These are phyloP conservation scores for Pilatotrama ljubarskyi DNA, from an alignment of 768 basidiomycete genomes.

Conservation along the genomic window DNA sequence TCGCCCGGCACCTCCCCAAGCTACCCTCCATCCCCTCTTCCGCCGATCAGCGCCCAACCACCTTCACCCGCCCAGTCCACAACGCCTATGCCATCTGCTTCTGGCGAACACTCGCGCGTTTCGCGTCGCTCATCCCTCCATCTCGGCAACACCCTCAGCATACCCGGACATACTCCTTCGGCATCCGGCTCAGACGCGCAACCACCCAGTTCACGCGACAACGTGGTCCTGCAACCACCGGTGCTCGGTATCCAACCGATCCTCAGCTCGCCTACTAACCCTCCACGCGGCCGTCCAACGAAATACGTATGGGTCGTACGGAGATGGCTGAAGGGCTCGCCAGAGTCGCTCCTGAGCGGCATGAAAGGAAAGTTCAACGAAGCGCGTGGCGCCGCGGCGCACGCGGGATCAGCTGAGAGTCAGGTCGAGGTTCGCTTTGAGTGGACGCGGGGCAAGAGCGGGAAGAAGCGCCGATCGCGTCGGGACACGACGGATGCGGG, in stretches of 20 bases:
- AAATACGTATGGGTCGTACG: conserved; percentile 77
- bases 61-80: conserved; percentile 8
- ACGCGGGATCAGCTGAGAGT: conserved; percentile 25
- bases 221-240: conserved; percentile 39
- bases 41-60: conserved; percentile 9
- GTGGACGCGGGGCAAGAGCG: conserved; percentile 59
- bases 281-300: conserved; percentile 40
- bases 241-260: conserved; percentile 72
- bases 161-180: conserved; percentile 4
- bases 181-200: conserved; percentile 14
- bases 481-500: conserved; percentile 26
- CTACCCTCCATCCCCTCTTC: conserved; percentile 28
- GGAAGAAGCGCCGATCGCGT: conserved; percentile 25
- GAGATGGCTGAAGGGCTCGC: conserved; percentile 68
- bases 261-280: conserved; percentile 49
- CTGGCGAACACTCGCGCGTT: conserved; percentile 6
- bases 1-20: conserved; percentile 33
- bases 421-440: conserved; percentile 74
- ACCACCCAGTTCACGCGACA: conserved; percentile 3
- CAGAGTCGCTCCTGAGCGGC: conserved; percentile 45
- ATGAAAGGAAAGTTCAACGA: conserved; percentile 42
- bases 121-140: conserved; percentile 13
- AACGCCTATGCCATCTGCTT: conserved; percentile 1
- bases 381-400: conserved; percentile 17
- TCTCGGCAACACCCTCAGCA: conserved; percentile 4